Base-by-base conservation (phyloP, 2,329 filamentous ascomycete species). In the Cytospora piceae region DNA sequence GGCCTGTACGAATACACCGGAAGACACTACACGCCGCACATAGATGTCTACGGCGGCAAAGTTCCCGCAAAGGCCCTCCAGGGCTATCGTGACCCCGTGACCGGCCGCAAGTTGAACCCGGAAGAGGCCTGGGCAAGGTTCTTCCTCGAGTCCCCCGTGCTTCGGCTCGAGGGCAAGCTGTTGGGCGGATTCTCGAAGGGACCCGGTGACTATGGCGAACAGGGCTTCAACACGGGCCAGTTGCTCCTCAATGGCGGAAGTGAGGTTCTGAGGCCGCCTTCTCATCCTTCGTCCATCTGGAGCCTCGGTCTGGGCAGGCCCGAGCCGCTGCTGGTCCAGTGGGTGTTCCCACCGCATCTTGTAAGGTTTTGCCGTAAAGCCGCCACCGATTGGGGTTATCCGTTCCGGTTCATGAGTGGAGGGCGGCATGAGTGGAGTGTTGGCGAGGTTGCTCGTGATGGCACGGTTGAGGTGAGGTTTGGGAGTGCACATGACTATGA, bases 91-190 rank as follows among this genome's bases (percentile, higher is more conserved):
- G 62, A 59, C 14, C 34, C 49, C n/a, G 9, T 4, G 6, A 51
- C 42, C 9, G 62, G 62, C 32, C 55, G 24, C 24, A 54, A 17
- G 56, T 7, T 64, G 34, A 53, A 56, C 27, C 56, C 62, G 7
- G 62, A 64, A 7, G 62, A 64, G 34, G 62, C 62, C 22, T 64
- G 62, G 62, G 62, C 62, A 3, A 46, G 49, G 4, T 7, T 60
- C 55, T 64, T 64, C 62, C 14, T 64, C 12, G 42, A 60, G 15
- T 64, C 62, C n/a, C 62, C 62, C 34, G 55, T 60, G 32, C 62
- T 64, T 4, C 49, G 52, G 34, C 62, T 64, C 34, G 62, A 64
- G 62, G 62, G 32, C 11, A 64, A 34, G 56, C 55, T 59, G 12
- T 29, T 59, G n/a, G 62, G 62, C 31, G 62, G 32, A 2, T 54